Evolutionary conservation across 2,329 filamentous ascomycete genomes (phyloP), one percentile per base, ranked within the genome.

Genomic region (Pseudogymnoascus sp.): DNA sequence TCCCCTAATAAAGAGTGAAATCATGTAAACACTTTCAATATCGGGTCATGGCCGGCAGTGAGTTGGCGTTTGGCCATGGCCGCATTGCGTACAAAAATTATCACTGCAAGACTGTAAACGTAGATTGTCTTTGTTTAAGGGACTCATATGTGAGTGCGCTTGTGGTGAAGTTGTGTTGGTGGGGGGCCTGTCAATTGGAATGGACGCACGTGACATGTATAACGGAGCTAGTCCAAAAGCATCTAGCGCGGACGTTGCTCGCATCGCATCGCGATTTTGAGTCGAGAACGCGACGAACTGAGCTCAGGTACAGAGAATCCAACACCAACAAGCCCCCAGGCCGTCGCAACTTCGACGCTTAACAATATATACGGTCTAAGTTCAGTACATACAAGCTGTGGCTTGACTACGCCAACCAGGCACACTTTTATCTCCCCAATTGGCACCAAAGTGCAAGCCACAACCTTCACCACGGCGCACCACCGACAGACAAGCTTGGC

Each of bases 181-280:
- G 29, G 29, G 29, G 21, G 48, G 27, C 27, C 5, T 51, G 44
- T 51, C 44, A 51, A 31, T 17, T 12, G 10, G 25, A 55, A 27
- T 5, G 3, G 6, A 21, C 2, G 48, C 48, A 55, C 48, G 48
- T 55, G 48, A 55, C 4, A 5, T 21, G 5, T 33, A 35, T 33
- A 13, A 17, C 3, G 9, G n/a, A 3, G 15, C 58, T 59, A 59
- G 58, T 41, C 58, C n/a, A 15, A 13, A 59, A 59, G n/a, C 38
- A 41, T n/a, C 33, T 59, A 59, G 58, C 21, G 58, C 15, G 21
- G 27, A 39, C 17, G 35, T 39, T 59, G 2, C 33, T 38, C 58
- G 27, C 58, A 59, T 38, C 38, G 58, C 58, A 59, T 59, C 58
- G 58, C 58, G 58, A 59, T 59, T 59, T 59, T 59, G 58, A 59